Evolutionary conservation across 495 filamentous ascomycete genomes (phyloP).

Genomic region (Hyphodiscus hymeniophilus): DNA sequence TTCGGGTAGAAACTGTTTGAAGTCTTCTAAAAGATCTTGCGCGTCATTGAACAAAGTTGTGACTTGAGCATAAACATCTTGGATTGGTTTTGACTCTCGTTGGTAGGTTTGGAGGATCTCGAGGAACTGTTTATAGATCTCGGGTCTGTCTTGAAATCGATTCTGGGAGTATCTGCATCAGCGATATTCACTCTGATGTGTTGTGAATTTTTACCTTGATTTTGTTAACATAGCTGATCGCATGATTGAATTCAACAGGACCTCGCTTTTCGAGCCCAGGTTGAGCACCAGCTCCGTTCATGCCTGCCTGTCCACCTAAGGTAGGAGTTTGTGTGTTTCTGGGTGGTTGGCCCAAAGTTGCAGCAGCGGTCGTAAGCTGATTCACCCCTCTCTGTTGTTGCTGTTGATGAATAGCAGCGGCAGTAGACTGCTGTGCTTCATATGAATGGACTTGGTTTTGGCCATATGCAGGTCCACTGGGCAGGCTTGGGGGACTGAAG

Average conservation of each 20-base stretch:
- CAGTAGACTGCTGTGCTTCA: slow-evolving; percentile 37
- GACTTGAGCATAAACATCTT: slow-evolving; percentile 97
- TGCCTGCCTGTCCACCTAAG: slow-evolving; percentile 30
- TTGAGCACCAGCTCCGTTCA: slow-evolving; percentile 41
- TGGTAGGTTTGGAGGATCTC: slow-evolving; percentile 99
- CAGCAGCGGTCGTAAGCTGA: slow-evolving; percentile 68
- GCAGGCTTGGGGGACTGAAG: slow-evolving; percentile 42
- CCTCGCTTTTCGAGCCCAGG: slow-evolving; percentile 73
- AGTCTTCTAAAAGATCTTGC: slow-evolving; percentile 95
- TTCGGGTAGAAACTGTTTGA: slow-evolving; percentile 98
- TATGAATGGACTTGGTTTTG: slow-evolving; percentile 36
- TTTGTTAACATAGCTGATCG: slow-evolving; percentile 99
- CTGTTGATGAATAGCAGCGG: slow-evolving; percentile 58
- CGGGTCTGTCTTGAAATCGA: slow-evolving; percentile 86
- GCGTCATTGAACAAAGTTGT: slow-evolving; percentile 88
- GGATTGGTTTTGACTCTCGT: slow-evolving; percentile 94
- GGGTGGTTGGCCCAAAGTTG: slow-evolving; percentile 33
- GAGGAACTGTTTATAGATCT: slow-evolving; percentile 99
- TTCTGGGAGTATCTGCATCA: slow-evolving; percentile 48
- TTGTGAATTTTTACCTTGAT: slow-evolving; percentile 65
- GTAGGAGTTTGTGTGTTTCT: slow-evolving; percentile 39
- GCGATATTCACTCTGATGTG: slow-evolving; percentile 5
- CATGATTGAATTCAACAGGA: slow-evolving; percentile 98
- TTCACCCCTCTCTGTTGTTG: slow-evolving; percentile 78
- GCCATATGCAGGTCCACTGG: slow-evolving; percentile 36